Conservation (phyloP, 2,329 filamentous ascomycete species). For the Zalaria obscura region DNA sequence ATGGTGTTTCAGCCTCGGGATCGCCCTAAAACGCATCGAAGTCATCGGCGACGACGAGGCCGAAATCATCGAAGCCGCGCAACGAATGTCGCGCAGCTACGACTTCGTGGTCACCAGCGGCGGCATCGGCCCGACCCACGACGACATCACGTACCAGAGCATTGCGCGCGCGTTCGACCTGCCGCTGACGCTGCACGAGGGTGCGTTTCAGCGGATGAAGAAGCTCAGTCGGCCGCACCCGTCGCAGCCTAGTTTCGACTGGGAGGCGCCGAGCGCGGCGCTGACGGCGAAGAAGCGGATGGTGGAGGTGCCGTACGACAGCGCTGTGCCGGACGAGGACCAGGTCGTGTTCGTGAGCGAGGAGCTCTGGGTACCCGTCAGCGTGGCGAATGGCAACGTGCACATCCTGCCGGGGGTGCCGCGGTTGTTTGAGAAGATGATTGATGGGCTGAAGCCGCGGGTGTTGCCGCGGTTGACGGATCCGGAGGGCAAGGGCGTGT, state of each 20-base stretch:
- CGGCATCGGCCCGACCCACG: conserved; percentile 92
- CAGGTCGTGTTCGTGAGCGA: conserved; percentile 70
- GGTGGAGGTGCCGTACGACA: conserved; percentile 72
- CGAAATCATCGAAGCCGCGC: conserved; percentile 79
- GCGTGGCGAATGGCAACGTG: conserved; percentile 80
- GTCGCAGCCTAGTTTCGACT: conserved; percentile 62
- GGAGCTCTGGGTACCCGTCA: conserved; percentile 80
- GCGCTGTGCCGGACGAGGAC: conserved; percentile 42
- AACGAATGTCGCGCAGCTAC: conserved; percentile 75
- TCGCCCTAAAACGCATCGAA: conserved; percentile 70
- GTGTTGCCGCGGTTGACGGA: conserved; percentile 60
- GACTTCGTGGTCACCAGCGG: conserved; percentile 94
- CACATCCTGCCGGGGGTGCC: conserved; percentile 90
- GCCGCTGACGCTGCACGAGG: conserved; percentile 61
- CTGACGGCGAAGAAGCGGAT: conserved; percentile 77
- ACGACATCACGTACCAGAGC: conserved; percentile 92
- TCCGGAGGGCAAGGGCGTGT: conserved; percentile 67
- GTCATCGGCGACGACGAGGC: conserved; percentile 85
- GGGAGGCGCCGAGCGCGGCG: conserved; percentile 67
- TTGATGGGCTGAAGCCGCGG: conserved; percentile 60
- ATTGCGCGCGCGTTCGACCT: conserved; percentile 82
- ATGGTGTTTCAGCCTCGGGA: conserved; percentile 50
- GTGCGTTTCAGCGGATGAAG: conserved; percentile 73
- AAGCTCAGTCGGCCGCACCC: conserved; percentile 59
- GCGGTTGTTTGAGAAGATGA: conserved; percentile 62